These are phyloP conservation scores for Chaetomiaceae sp. DNA, from an alignment of 2,329 filamentous ascomycete species.

Conservation along the genomic window DNA sequence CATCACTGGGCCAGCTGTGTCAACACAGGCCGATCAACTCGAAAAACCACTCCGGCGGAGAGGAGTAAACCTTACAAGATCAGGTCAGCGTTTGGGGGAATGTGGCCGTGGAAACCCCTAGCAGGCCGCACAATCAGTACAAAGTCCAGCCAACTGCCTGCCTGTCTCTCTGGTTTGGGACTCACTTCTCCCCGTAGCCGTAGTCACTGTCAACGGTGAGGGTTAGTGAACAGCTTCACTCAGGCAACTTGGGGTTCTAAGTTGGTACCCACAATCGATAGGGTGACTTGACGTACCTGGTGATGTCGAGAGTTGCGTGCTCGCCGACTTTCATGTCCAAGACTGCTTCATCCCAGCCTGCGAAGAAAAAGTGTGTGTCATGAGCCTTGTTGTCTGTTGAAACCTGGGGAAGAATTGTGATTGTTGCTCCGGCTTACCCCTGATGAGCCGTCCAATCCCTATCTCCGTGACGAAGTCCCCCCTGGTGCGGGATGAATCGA, in stretches of 20 bases:
- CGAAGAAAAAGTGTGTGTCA: no score
- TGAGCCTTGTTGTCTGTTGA: no score
- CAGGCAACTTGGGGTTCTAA: no score
- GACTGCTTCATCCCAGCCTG: constrained; percentile 84
- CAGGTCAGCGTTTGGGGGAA: constrained; percentile 67
- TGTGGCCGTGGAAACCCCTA: constrained; percentile 73
- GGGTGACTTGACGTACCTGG: constrained; percentile 46
- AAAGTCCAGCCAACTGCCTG: no score
- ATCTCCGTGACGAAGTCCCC: constrained; percentile 73
- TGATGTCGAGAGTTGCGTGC: constrained; percentile 79
- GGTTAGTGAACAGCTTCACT: not conserved
- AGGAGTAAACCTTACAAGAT: constrained; percentile 71
- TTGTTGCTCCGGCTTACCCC: no score
- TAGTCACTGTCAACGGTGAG: constrained; percentile 45
- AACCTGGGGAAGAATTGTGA: no score
- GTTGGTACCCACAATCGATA: no score
- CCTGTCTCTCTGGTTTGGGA: no score
- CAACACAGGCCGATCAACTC: constrained; percentile 10
- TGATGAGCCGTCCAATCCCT: constrained; percentile 78
- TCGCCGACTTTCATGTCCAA: constrained; percentile 82
- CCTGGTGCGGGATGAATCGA: constrained; percentile 78
- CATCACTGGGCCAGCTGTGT: constrained; percentile 26
- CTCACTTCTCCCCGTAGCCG: constrained; percentile 56
- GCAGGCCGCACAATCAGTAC: no score
- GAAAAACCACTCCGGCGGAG: no score